Base-by-base conservation (phyloP, 2,329 filamentous ascomycete species). In the Zymoseptoria tritici region DNA sequence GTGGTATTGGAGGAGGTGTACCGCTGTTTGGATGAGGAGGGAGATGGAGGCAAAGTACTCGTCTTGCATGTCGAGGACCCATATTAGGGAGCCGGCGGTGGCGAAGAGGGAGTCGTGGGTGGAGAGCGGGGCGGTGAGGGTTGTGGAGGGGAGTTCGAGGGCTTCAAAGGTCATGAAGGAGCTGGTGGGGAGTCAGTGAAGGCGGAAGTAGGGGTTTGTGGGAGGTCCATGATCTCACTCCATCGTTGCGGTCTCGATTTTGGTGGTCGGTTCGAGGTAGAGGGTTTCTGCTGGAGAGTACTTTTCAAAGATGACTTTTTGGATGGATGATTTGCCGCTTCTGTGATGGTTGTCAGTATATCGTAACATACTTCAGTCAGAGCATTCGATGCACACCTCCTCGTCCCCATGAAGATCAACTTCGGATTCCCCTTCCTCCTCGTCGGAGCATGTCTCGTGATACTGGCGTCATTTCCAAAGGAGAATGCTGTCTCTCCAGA, bases 101-200 rank as follows among this genome's bases (percentile, higher is more conserved):
- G 91, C 89, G 75, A 99, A 99, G 70, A 97, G 93, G 70, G 90
- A 87, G 68, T 96, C 91, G 63, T 94, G 88, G 73, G 97, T 92
- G 70, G 96, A 96, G 54, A 85, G 88, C 3, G 90, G 87, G 70
- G 94, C 91, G 61, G 95, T 87, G 69, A 96, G 95, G 76, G 97
- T 90, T 76, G 97, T 92, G 22, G 93, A 92, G 1, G 94, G 94
- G 60, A 99, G 92, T 73, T 99, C 94, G 90, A 92, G 97, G 54
- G 97, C 90, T 76, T 97, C 93, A 67, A 97, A 97, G 73, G 97
- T 93, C 91, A 97, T 97, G 73, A 99, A 97, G 2, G 94, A 97
- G 67, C 91, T 97, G 60, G 8, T 29, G 26, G 8, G 19, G 11
- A 24, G 46, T 26, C 31, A 29, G 31, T n/a, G n/a, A n/a, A n/a